Percentiles rank a stretch among this genome's conserved stretches.
These are phyloP conservation scores for Lasiosphaeris hirsuta DNA, from an alignment of 495 filamentous ascomycete genomes.

Conservation along the genomic window DNA sequence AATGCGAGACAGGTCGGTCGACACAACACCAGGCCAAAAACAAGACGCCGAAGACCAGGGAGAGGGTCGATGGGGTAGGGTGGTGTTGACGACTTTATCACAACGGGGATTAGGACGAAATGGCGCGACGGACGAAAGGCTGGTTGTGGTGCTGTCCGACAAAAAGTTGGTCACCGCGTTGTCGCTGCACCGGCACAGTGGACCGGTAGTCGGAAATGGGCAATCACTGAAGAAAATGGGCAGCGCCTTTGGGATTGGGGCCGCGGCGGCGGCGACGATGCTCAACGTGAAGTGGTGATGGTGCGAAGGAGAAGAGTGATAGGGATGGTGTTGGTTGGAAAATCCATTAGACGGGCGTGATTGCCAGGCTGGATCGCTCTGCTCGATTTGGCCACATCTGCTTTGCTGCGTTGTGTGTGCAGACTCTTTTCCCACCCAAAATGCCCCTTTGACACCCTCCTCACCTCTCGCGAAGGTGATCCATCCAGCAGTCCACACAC, in stretches of 20 bases:
- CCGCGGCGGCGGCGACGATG: constrained; percentile 29
- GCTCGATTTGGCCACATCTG: constrained; percentile 35
- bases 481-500: constrained; percentile 30
- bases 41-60: not conserved
- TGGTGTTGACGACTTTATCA: constrained; percentile 16
- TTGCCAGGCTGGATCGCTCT: constrained; percentile 27
- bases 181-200: constrained; percentile 17
- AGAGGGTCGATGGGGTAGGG: not conserved
- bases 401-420: constrained; percentile 34
- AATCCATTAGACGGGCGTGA: constrained; percentile 22
- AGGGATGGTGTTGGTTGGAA: constrained; percentile 17
- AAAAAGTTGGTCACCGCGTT: not conserved
- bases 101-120: constrained; percentile 13
- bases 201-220: constrained; percentile 17
- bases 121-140: constrained; percentile 1
- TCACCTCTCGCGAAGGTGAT: constrained; percentile 37
- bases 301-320: constrained; percentile 12
- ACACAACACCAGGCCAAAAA: constrained; percentile 1
- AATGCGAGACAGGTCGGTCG: not conserved
- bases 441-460: constrained; percentile 34
- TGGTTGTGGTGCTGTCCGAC: constrained; percentile 4
- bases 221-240: constrained; percentile 15
- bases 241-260: constrained; percentile 5
- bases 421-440: constrained; percentile 32
- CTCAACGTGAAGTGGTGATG: constrained; percentile 23